phyloP scores from a whole-genome alignment of 2,329 filamentous ascomycete genomes.

The Fusarium caatingaense region DNA sequence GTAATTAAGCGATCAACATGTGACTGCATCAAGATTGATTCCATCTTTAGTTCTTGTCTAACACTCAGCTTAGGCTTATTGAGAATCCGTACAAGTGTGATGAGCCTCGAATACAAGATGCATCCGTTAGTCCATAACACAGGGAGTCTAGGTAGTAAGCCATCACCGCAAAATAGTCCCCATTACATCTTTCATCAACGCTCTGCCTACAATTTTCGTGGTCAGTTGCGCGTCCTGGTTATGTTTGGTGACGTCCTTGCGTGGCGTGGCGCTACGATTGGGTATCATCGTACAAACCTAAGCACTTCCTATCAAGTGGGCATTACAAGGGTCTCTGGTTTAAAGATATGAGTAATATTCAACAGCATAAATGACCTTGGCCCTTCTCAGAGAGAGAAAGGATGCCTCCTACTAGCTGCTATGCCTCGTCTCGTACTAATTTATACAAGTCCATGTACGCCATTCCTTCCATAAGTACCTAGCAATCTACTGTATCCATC shows the following conservation, averaged over 20 bases:
- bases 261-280: conserved; percentile 23
- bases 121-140: background rate
- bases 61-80: background rate
- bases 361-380: background rate
- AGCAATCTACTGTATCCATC: conserved; percentile 18
- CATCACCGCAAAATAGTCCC: background rate
- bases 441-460: conserved; percentile 30
- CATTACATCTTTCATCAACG: background rate
- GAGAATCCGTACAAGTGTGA: background rate
- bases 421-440: conserved; percentile 6
- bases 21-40: conserved; percentile 5
- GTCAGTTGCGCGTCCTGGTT: conserved; percentile 22
- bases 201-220: conserved; percentile 2
- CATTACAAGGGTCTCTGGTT: background rate
- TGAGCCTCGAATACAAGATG: background rate
- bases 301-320: background rate
- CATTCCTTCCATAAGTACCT: conserved; percentile 17
- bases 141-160: background rate
- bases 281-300: background rate
- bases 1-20: background rate
- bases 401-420: conserved; percentile 6
- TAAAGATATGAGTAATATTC: background rate
- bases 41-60: background rate
- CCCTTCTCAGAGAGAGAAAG: background rate
- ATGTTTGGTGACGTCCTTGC: conserved; percentile 24